Evolutionary conservation across 169 alveolate genomes (phyloP).

Genomic region (Plasmodium sp.): DNA sequence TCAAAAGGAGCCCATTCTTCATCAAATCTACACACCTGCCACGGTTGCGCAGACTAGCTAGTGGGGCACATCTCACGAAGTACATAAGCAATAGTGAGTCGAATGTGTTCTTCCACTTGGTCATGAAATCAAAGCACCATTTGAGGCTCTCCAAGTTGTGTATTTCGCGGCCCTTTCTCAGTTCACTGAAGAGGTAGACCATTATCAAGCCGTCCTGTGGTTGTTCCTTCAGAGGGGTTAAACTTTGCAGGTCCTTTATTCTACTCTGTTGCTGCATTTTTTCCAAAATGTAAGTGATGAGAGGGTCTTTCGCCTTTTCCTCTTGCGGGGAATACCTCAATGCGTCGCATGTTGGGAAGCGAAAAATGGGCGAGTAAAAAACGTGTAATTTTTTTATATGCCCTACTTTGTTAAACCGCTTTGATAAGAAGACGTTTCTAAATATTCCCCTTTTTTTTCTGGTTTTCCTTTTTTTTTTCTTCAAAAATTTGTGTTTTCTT

Average conservation of each 20-base stretch:
- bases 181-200: background rate
- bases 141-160: constrained; percentile 5
- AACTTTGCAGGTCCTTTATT: background rate
- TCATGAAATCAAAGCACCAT: constrained; percentile 28
- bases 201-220: constrained; percentile 4
- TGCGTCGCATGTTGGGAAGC: background rate
- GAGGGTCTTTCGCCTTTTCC: background rate
- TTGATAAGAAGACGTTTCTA: constrained; percentile 9
- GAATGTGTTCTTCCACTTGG: background rate
- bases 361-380: background rate
- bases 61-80: background rate
- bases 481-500: background rate
- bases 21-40: background rate
- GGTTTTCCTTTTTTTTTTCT: background rate
- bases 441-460: background rate
- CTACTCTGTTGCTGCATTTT: background rate
- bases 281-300: background rate
- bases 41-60: background rate
- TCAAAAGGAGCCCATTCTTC: background rate
- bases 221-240: background rate
- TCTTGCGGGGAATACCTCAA: background rate
- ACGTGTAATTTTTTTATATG: background rate
- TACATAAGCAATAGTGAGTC: background rate
- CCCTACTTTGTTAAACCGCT: background rate
- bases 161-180: background rate